A percentile compares a stretch with the other conserved stretches of the same genome.
These are phyloP conservation scores for Kazachstania martiniae DNA, from an alignment of 805 yeast genomes.

Conservation along the genomic window DNA sequence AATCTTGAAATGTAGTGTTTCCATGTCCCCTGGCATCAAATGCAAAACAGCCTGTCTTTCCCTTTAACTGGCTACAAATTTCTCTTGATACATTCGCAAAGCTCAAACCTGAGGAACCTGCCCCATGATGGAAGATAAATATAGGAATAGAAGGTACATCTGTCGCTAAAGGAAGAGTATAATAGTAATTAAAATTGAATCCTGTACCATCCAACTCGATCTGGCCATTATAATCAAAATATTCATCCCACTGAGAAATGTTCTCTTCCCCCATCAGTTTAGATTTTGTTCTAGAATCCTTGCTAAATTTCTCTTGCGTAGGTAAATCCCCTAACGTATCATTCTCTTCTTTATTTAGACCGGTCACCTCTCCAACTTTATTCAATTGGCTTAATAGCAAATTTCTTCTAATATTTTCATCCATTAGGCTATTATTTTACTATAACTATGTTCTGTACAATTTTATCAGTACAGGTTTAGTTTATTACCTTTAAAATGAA, in stretches of 20 bases:
- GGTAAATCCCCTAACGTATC: conserved; percentile 4
- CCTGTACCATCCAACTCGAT: conserved; percentile 9
- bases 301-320: not conserved
- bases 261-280: not conserved
- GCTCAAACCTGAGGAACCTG: conserved; percentile 80
- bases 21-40: conserved; percentile 91
- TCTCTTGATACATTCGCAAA: conserved; percentile 45
- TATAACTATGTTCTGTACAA: too few relatives aligned
- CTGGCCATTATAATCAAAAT: conserved; percentile 12
- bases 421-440: conserved; percentile 7
- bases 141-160: conserved; percentile 34
- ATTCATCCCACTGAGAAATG: conserved; percentile 15
- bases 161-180: conserved; percentile 36
- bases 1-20: conserved; percentile 26
- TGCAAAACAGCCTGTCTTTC: conserved; percentile 51
- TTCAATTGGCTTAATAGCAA: conserved; percentile 2
- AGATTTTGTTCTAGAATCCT: too few relatives aligned
- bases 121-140: conserved; percentile 84
- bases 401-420: conserved; percentile 13
- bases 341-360: not conserved
- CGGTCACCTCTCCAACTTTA: conserved; percentile 5
- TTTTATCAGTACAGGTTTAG: too few relatives aligned
- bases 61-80: conserved; percentile 24
- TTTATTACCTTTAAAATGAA: too few relatives aligned
- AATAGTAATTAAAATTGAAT: conserved; percentile 43